These are phyloP conservation scores for Neopestalotiopsis clavispora DNA, from an alignment of 2,329 filamentous ascomycete species.

Conservation along the genomic window DNA sequence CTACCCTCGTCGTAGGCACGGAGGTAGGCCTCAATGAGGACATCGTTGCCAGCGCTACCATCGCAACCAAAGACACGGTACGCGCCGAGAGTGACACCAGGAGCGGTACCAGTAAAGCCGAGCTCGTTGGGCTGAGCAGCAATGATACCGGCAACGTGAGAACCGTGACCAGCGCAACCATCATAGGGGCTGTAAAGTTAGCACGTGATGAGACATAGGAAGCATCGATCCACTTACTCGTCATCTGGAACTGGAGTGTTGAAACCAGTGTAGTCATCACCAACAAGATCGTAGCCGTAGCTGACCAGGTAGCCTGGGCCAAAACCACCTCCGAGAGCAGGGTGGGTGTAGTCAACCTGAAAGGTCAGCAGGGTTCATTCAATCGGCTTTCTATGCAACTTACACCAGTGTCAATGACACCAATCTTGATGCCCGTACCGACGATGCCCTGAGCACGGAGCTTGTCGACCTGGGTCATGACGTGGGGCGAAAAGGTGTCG, in stretches of 20 bases:
- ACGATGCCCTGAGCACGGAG: slow-evolving; percentile 52
- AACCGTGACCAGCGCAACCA: slow-evolving; percentile 63
- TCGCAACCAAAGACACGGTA: slow-evolving; percentile 64
- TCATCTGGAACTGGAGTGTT: slow-evolving; percentile 34
- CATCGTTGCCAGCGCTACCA: slow-evolving; percentile 56
- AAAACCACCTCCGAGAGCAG: slow-evolving; percentile 68
- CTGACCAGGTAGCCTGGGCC: slow-evolving; percentile 62
- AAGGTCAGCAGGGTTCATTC: not conserved
- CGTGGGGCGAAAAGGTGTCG: slow-evolving; percentile 53
- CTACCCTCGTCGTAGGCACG: slow-evolving; percentile 64
- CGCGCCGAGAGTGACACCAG: slow-evolving; percentile 58
- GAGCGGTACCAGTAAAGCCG: slow-evolving; percentile 62
- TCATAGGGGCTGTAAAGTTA: slow-evolving; percentile 51
- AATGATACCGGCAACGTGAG: slow-evolving; percentile 66
- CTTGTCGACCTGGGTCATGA: slow-evolving; percentile 62
- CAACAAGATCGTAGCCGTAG: slow-evolving; percentile 62
- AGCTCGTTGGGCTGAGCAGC: slow-evolving; percentile 59
- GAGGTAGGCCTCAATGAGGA: slow-evolving; percentile 64
- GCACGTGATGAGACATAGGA: not conserved
- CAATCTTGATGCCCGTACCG: slow-evolving; percentile 58
- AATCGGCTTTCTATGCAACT: slow-evolving; percentile 32
- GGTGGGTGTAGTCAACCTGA: slow-evolving; percentile 65
- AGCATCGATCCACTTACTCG: slow-evolving; percentile 28
- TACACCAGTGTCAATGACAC: slow-evolving; percentile 59
- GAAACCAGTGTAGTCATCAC: slow-evolving; percentile 53